Conservation (phyloP, 164 flowering plant species). For the Platanus orientalis region DNA sequence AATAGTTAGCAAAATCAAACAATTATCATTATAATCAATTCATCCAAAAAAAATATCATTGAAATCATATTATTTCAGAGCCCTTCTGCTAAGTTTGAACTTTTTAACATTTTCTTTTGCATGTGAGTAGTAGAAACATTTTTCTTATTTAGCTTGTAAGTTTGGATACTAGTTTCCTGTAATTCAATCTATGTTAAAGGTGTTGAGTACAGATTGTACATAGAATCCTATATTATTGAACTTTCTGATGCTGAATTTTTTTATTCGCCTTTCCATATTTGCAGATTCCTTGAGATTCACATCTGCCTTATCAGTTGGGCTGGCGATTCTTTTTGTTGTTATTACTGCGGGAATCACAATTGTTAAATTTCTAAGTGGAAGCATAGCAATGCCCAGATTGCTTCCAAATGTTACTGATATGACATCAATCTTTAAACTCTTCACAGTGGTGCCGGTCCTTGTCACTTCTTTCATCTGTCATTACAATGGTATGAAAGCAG, state of each 20-base stretch:
- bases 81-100: too few species aligned
- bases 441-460: constrained; percentile 82
- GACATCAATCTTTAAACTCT: constrained; percentile 62
- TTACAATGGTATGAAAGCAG: constrained; percentile 63
- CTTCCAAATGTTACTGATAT: constrained; percentile 61
- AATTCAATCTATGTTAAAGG: neutral
- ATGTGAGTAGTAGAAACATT: too few species aligned
- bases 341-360: constrained; percentile 79
- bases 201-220: neutral
- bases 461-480: constrained; percentile 95
- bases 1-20: too few species aligned
- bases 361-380: too few species aligned
- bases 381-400: constrained; percentile 80
- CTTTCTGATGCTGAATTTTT: constrained; percentile 7
- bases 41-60: too few species aligned
- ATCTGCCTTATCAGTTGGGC: constrained; percentile 82
- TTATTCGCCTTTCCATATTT: constrained; percentile 9
- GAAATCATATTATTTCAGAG: too few species aligned
- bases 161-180: neutral
- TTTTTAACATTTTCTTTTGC: too few species aligned
- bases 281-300: constrained; percentile 89
- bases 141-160: neutral
- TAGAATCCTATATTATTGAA: neutral
- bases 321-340: constrained; percentile 85
- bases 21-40: too few species aligned